Conservation (phyloP, 805 yeast species). For the Danielia oregonensis region DNA sequence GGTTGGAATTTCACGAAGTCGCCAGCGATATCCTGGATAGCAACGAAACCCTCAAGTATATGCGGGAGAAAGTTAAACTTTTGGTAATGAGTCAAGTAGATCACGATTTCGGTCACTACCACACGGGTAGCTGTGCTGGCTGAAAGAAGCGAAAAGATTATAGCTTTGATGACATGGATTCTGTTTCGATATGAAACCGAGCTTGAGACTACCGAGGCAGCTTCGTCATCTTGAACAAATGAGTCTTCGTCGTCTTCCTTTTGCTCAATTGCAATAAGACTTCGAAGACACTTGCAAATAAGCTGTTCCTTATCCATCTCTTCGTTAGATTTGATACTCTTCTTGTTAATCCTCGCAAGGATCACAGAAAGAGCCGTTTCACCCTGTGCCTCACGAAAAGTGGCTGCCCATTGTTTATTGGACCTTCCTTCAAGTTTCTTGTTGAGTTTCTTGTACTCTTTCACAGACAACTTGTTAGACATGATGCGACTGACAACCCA, state of each 20-base stretch:
- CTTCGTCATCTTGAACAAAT: conserved; percentile 3
- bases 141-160: conserved; percentile 35
- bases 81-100: conserved; percentile 26
- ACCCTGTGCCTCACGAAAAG: conserved; percentile 39
- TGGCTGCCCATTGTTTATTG: conserved; percentile 25
- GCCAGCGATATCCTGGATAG: conserved; percentile 33
- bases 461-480: conserved; percentile 28
- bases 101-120: conserved; percentile 39
- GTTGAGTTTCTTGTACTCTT: conserved; percentile 33
- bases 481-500: conserved; percentile 39
- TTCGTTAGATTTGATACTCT: conserved; percentile 42
- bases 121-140: conserved; percentile 39
- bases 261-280: conserved; percentile 26
- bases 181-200: conserved; percentile 19
- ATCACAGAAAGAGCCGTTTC: conserved; percentile 40
- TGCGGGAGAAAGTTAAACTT: conserved; percentile 19
- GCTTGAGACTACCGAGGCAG: conserved; percentile 3
- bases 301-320: conserved; percentile 39
- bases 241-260: conserved; percentile 9
- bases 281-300: conserved; percentile 37
- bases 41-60: conserved; percentile 29
- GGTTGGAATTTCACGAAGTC: conserved; percentile 37
- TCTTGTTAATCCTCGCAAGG: conserved; percentile 35
- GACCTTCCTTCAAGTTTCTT: conserved; percentile 27
- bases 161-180: conserved; percentile 32